Evolutionary conservation across 2,329 filamentous ascomycete species (phyloP).

Genomic region (Ophiostoma novo-ulmi): DNA sequence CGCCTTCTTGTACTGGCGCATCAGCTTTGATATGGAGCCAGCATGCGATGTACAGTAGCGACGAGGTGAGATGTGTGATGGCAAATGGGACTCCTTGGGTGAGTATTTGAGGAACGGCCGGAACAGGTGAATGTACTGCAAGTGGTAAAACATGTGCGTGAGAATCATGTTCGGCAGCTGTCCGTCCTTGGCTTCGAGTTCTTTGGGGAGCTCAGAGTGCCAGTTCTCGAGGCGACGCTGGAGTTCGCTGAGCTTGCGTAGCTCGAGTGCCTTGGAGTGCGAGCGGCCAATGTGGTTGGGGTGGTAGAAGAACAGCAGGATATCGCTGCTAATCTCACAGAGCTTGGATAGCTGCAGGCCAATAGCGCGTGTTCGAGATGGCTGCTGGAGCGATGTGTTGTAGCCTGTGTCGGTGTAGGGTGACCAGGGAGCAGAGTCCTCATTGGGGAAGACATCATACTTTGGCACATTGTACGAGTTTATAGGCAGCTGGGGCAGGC

Average conservation of each 20-base stretch:
- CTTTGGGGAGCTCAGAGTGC: slow-evolving; percentile 75
- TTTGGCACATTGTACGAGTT: slow-evolving; percentile 79
- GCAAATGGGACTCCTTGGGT: slow-evolving; percentile 73
- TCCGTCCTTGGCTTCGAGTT: slow-evolving; percentile 84
- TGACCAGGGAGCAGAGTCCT: slow-evolving; percentile 81
- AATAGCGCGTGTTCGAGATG: slow-evolving; percentile 75
- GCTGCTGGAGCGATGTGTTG: slow-evolving; percentile 66
- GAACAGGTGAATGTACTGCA: slow-evolving; percentile 37
- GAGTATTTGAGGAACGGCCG: slow-evolving; percentile 59
- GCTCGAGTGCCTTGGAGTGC: slow-evolving; percentile 71
- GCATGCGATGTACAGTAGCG: slow-evolving; percentile 89
- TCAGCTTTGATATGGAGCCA: slow-evolving; percentile 83
- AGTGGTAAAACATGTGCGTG: slow-evolving; percentile 94
- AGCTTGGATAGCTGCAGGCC: slow-evolving; percentile 76
- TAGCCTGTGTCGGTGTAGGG: slow-evolving; percentile 73
- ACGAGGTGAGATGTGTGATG: slow-evolving; percentile 79
- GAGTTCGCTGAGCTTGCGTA: slow-evolving; percentile 89
- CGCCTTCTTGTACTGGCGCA: slow-evolving; percentile 86
- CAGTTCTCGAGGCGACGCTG: slow-evolving; percentile 87
- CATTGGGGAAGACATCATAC: slow-evolving; percentile 82
- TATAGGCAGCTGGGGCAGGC: slow-evolving; percentile 78
- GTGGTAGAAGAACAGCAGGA: slow-evolving; percentile 87
- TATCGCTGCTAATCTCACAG: slow-evolving; percentile 89
- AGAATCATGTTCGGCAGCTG: slow-evolving; percentile 76
- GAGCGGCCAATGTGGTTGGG: slow-evolving; percentile 60